A percentile compares a stretch with the other conserved stretches of the same genome.
Conservation (phyloP, 164 flowering plant genomes). For the Magnolia sinica region DNA sequence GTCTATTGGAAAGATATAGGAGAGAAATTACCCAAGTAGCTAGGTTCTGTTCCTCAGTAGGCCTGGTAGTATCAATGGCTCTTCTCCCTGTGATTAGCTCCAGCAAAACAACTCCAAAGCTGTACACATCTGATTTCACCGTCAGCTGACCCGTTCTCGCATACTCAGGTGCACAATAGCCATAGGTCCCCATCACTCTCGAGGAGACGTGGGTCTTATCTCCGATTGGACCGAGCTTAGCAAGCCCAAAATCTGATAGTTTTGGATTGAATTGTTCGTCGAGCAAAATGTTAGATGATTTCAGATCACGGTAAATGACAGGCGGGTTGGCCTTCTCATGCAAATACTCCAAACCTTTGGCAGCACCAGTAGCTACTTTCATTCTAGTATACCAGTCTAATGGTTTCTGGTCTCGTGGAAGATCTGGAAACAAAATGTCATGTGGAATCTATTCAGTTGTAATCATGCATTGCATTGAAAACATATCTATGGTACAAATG, state of each 20-base stretch:
- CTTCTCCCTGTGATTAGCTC: constrained; percentile 67
- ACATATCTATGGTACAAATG: background rate
- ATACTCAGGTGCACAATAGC: constrained; percentile 72
- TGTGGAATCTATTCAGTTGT: background rate
- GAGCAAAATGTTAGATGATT: constrained; percentile 58
- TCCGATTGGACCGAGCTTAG: constrained; percentile 46
- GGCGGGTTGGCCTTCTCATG: constrained; percentile 66
- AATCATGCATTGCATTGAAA: background rate
- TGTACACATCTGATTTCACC: constrained; percentile 58
- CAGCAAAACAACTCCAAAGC: constrained; percentile 64
- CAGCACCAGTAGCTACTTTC: constrained; percentile 59
- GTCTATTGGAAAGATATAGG: background rate
- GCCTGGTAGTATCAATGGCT: constrained; percentile 62
- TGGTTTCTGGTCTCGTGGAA: constrained; percentile 24
- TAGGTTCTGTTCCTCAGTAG: constrained; percentile 53
- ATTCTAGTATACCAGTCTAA: constrained; percentile 53
- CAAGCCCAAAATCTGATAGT: constrained; percentile 64
- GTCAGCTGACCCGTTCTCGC: constrained; percentile 49
- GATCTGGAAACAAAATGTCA: constrained; percentile 26
- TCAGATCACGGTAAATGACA: constrained; percentile 58
- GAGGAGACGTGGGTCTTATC: constrained; percentile 41
- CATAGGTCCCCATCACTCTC: constrained; percentile 67
- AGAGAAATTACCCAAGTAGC: constrained; percentile 56
- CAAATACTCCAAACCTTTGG: constrained; percentile 59
- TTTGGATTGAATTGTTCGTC: constrained; percentile 48